phyloP scores from a whole-genome alignment of 768 basidiomycete genomes.

The Tephrocybe sp. region DNA sequence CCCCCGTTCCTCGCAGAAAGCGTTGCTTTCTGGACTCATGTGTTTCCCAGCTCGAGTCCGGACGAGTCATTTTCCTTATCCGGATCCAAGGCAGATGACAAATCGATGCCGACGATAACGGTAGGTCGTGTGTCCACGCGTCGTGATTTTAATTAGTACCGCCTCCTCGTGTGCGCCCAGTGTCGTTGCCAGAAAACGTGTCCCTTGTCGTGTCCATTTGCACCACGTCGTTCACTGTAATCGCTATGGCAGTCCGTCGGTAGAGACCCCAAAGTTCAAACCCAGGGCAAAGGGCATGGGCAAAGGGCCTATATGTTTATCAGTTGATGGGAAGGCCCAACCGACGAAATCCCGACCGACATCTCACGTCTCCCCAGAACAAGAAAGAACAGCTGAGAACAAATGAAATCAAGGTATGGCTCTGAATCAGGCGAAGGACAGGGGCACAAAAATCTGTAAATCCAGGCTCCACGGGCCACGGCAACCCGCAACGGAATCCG shows the following conservation, averaged over 20 bases:
- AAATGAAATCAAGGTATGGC: neutral
- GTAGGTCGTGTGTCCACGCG: slow-evolving; percentile 4
- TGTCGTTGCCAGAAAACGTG: slow-evolving; percentile 6
- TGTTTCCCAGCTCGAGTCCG: slow-evolving; percentile 15
- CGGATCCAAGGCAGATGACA: slow-evolving; percentile 8
- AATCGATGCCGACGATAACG: slow-evolving; percentile 14
- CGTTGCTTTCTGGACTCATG: neutral
- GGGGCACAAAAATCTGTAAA: no score
- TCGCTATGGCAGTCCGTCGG: neutral
- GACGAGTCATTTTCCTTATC: slow-evolving; percentile 16
- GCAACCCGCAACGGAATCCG: no score
- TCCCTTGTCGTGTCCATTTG: neutral
- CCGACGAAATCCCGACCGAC: slow-evolving; percentile 10
- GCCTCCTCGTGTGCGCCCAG: neutral
- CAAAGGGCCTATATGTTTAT: slow-evolving; percentile 4
- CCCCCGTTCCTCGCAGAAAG: neutral
- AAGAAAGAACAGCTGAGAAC: neutral
- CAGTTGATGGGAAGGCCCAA: slow-evolving; percentile 4
- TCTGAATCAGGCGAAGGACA: neutral
- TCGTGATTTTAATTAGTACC: neutral
- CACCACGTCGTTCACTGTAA: neutral
- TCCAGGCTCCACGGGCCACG: no score
- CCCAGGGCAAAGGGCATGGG: slow-evolving; percentile 14
- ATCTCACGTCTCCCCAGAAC: neutral
- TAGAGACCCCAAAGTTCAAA: neutral